These are phyloP conservation scores for Thelonectria olida DNA, from an alignment of 2,329 filamentous ascomycete species.

Conservation along the genomic window DNA sequence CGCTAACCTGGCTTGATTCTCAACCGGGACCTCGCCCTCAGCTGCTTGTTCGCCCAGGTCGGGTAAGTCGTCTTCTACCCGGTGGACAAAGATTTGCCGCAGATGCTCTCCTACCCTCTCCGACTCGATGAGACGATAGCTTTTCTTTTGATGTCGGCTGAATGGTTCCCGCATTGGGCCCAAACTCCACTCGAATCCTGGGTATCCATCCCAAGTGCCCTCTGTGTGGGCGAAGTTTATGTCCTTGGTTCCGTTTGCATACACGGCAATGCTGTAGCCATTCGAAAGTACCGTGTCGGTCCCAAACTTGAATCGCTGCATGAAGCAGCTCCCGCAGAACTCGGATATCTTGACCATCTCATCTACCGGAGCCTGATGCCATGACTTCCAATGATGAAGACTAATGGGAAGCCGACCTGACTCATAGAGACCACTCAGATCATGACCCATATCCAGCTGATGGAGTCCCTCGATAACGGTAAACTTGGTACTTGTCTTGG, in stretches of 20 bases:
- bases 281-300: conserved; percentile 63
- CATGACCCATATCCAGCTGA: conserved; percentile 65
- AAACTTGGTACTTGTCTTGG: conserved; percentile 62
- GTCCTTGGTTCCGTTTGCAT: conserved; percentile 50
- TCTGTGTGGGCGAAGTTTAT: conserved; percentile 59
- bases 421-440: conserved; percentile 69
- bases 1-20: conserved; percentile 26
- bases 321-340: conserved; percentile 67
- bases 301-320: conserved; percentile 63
- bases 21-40: neutral
- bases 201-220: conserved; percentile 61
- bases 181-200: conserved; percentile 61
- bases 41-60: conserved; percentile 46
- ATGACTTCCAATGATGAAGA: conserved; percentile 72
- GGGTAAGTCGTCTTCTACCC: conserved; percentile 45
- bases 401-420: conserved; percentile 62
- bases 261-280: conserved; percentile 65
- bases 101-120: conserved; percentile 54
- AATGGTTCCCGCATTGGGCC: conserved; percentile 57
- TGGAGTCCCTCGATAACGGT: conserved; percentile 64
- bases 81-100: conserved; percentile 64
- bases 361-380: conserved; percentile 61
- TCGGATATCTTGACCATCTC: conserved; percentile 58
- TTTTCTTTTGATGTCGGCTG: conserved; percentile 56
- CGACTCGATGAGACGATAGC: conserved; percentile 58